Evolutionary conservation across 2,329 filamentous ascomycete species (phyloP).

Genomic region (Talaromyces pinophilus): DNA sequence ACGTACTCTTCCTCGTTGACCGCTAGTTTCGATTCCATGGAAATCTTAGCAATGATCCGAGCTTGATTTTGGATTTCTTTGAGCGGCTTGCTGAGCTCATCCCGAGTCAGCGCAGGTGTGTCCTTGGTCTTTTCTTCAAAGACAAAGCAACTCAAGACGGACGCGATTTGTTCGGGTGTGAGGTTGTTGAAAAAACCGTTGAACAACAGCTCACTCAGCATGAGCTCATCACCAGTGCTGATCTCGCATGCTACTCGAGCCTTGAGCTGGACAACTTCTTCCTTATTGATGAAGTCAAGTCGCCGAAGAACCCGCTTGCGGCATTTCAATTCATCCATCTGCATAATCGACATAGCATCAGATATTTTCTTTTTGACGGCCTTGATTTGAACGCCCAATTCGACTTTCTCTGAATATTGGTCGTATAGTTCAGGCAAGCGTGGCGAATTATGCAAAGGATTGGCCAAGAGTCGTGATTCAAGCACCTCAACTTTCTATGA

Average conservation of each 20-base stretch:
- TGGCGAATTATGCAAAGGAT: conserved; percentile 88
- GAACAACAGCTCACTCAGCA: conserved; percentile 90
- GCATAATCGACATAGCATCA: conserved; percentile 81
- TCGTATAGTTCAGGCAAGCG: conserved; percentile 81
- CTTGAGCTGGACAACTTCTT: conserved; percentile 94
- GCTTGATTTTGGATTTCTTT: conserved; percentile 86
- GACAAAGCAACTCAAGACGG: conserved; percentile 89
- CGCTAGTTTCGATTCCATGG: conserved; percentile 87
- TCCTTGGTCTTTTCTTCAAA: conserved; percentile 95
- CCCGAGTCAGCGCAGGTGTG: conserved; percentile 64
- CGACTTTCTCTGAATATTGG: conserved; percentile 80
- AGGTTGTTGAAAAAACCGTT: conserved; percentile 98
- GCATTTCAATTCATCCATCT: conserved; percentile 93
- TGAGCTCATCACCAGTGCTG: conserved; percentile 90
- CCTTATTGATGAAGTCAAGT: conserved; percentile 92
- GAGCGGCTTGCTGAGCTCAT: conserved; percentile 83
- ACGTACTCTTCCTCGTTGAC: conserved; percentile 96
- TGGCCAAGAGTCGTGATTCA: conserved; percentile 83
- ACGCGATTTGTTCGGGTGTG: conserved; percentile 80
- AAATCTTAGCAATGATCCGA: conserved; percentile 85
- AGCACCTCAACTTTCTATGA: conserved; percentile 92
- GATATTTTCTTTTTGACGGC: conserved; percentile 82
- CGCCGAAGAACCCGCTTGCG: conserved; percentile 93
- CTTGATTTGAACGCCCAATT: conserved; percentile 77
- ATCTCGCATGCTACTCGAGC: conserved; percentile 97